These are phyloP conservation scores for Kodamaea sp. DNA, from an alignment of 1,139 yeast genomes.

Conservation along the genomic window DNA sequence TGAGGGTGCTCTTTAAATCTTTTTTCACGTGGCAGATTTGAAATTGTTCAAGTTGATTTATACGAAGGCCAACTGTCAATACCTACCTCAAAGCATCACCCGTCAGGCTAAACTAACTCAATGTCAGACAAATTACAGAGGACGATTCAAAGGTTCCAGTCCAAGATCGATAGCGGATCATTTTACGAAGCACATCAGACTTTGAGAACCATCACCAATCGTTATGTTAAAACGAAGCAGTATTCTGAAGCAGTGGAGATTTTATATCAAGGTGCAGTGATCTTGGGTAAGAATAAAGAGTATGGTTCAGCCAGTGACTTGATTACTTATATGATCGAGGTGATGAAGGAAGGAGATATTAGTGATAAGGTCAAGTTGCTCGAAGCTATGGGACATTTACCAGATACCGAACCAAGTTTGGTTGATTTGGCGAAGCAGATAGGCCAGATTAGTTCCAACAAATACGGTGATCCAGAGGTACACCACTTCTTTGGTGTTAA, in stretches of 20 bases:
- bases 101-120: not conserved
- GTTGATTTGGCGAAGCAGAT: slow-evolving; percentile 65
- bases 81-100: not conserved
- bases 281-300: slow-evolving; percentile 67
- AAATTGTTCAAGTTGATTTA: too few relatives aligned
- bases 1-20: too few relatives aligned
- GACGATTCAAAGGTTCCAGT: slow-evolving; percentile 65
- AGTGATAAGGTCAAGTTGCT: slow-evolving; percentile 38
- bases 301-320: slow-evolving; percentile 82
- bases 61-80: too few relatives aligned
- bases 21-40: too few relatives aligned
- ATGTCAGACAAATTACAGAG: slow-evolving; percentile 49
- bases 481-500: slow-evolving; percentile 76
- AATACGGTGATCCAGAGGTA: slow-evolving; percentile 73
- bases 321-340: slow-evolving; percentile 69
- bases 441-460: slow-evolving; percentile 46
- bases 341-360: slow-evolving; percentile 54
- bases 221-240: slow-evolving; percentile 72
- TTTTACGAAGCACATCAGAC: slow-evolving; percentile 96
- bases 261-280: slow-evolving; percentile 67
- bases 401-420: slow-evolving; percentile 67
- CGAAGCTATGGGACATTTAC: slow-evolving; percentile 49
- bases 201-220: slow-evolving; percentile 79
- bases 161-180: slow-evolving; percentile 70
- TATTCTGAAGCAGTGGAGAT: slow-evolving; percentile 72